Conservation (phyloP, 495 filamentous ascomycete species). For the Massariosphaeria phaeospora region DNA sequence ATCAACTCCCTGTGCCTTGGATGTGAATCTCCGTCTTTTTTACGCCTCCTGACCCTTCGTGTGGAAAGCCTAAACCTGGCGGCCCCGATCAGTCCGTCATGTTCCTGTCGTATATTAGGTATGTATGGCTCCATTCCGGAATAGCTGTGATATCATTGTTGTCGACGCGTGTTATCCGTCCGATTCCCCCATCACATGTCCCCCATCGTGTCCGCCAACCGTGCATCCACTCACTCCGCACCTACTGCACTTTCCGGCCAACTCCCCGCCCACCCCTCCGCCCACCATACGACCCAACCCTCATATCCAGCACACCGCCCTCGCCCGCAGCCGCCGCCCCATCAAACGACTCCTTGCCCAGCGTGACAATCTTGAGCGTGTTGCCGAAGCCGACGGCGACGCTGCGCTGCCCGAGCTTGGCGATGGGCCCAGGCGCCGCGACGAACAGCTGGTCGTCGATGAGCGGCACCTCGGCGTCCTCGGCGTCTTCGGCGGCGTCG, state of each 20-base stretch:
- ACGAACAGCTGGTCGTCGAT: conserved; percentile 51
- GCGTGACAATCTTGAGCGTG: conserved; percentile 58
- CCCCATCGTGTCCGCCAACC: too few species aligned
- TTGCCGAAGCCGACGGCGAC: conserved; percentile 65
- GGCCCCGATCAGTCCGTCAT: too few species aligned
- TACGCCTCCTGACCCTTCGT: too few species aligned
- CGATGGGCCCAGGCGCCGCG: conserved; percentile 54
- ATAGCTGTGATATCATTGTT: too few species aligned
- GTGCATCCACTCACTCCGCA: too few species aligned
- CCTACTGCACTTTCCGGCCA: conserved; percentile 14
- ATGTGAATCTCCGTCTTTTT: too few species aligned
- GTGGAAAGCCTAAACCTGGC: too few species aligned
- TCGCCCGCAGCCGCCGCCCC: conserved; percentile 23
- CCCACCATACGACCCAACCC: conserved; percentile 7
- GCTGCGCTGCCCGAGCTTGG: conserved; percentile 51
- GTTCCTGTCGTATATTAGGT: too few species aligned
- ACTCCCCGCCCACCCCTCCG: conserved; percentile 2
- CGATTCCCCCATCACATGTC: too few species aligned
- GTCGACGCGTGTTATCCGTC: too few species aligned
- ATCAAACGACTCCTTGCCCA: conserved; percentile 59
- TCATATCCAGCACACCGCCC: conserved; percentile 2
- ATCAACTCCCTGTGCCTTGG: too few species aligned
- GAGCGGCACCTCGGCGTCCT: neutral
- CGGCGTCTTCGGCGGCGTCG: neutral
- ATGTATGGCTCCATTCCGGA: too few species aligned